A percentile compares a stretch with the other conserved stretches of the same genome.
Conservation (phyloP, 1,284 basidiomycete genomes). For the Phellopilus nigrolimitatus region DNA sequence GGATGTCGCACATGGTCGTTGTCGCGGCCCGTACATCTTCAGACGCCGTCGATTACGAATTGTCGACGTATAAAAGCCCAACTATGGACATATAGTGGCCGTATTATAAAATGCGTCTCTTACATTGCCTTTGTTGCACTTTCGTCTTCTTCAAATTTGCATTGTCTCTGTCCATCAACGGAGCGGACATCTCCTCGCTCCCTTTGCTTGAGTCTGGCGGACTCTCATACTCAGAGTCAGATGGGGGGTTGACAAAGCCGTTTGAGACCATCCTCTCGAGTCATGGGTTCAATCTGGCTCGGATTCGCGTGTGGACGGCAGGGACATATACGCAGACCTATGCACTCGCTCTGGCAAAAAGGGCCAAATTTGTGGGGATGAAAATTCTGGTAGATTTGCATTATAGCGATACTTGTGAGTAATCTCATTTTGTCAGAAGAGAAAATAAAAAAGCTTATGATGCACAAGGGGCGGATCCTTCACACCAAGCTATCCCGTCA, state of each 20-base stretch:
- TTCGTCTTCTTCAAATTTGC: too few species aligned
- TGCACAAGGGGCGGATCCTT: conserved; percentile 54
- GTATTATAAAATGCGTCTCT: too few species aligned
- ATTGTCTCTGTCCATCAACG: conserved; percentile 50
- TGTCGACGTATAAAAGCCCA: too few species aligned
- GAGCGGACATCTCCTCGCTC: conserved; percentile 58
- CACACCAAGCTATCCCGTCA: conserved; percentile 54
- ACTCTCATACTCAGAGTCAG: conserved; percentile 43
- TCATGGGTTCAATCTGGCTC: conserved; percentile 52
- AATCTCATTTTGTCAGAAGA: neutral
- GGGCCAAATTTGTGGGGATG: conserved; percentile 54
- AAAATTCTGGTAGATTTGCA: conserved; percentile 55
- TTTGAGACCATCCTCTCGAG: conserved; percentile 52
- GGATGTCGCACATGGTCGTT: too few species aligned
- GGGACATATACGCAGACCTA: conserved; percentile 50
- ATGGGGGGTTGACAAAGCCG: conserved; percentile 36
- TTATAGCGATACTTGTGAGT: conserved; percentile 58
- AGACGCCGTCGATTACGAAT: too few species aligned
- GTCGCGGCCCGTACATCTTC: too few species aligned
- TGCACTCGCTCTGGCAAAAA: conserved; percentile 50
- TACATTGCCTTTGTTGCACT: too few species aligned
- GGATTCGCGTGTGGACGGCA: conserved; percentile 60
- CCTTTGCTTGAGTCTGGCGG: conserved; percentile 49
- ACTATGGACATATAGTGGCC: too few species aligned
- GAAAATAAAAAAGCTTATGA: neutral